phyloP scores from a whole-genome alignment of 306 rosid species.

The Psophocarpus tetragonolobus region DNA sequence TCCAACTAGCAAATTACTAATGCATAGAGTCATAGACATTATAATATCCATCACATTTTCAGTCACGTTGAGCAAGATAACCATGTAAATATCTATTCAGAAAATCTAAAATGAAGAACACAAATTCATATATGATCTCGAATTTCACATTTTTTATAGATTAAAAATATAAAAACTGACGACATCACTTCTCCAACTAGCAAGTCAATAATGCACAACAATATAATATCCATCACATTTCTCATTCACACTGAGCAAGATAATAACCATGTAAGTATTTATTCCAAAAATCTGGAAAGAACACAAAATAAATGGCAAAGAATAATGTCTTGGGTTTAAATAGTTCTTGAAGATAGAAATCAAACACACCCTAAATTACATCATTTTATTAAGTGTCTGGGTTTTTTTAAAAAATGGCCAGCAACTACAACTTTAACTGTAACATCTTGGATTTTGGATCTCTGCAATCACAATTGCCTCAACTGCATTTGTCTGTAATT shows the following conservation, averaged over 20 bases:
- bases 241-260: too few relatives aligned
- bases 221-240: too few relatives aligned
- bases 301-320: too few relatives aligned
- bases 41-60: conserved; percentile 3
- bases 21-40: background rate
- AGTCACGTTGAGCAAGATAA: background rate
- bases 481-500: background rate
- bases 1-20: conserved; percentile 24
- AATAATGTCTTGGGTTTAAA: too few relatives aligned
- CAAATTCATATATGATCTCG: too few relatives aligned
- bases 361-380: background rate
- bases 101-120: conserved; percentile 11
- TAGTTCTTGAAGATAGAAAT: background rate
- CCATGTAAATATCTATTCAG: background rate
- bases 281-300: too few relatives aligned
- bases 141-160: too few relatives aligned
- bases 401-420: background rate
- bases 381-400: background rate
- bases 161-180: too few relatives aligned
- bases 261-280: too few relatives aligned
- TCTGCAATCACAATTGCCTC: background rate
- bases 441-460: background rate
- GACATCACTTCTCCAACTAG: too few relatives aligned
- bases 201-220: too few relatives aligned
- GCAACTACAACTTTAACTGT: background rate